phyloP scores from a whole-genome alignment of 345 rosid genomes.

The Jatropha curcas region DNA sequence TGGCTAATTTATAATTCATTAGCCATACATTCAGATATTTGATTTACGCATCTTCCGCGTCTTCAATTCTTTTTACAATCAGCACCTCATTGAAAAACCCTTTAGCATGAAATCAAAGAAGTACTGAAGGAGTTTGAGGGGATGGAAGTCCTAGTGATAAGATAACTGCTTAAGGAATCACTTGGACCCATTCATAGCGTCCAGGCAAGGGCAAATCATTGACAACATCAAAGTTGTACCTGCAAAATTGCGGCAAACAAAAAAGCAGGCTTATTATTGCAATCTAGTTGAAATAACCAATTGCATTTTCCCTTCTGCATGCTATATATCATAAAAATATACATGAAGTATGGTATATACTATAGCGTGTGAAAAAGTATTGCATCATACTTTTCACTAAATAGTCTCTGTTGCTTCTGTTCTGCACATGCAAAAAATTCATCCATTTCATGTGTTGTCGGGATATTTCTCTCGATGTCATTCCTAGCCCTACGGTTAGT shows the following conservation, averaged over 20 bases:
- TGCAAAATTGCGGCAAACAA: conserved; percentile 28
- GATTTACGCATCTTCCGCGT: conserved; percentile 39
- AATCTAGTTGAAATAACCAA: conserved; percentile 1
- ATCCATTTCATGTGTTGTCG: conserved; percentile 58
- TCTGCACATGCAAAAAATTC: conserved; percentile 69
- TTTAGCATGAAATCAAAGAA: conserved; percentile 6
- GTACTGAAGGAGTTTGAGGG: conserved; percentile 24
- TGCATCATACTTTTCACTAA: conserved; percentile 55
- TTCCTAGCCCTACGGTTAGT: conserved; percentile 30
- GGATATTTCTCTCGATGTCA: conserved; percentile 33
- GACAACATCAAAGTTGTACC: conserved; percentile 80
- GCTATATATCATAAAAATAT: neutral
- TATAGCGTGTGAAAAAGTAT: neutral
- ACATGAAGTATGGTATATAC: neutral
- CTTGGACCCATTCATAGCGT: conserved; percentile 72
- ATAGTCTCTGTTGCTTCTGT: conserved; percentile 49
- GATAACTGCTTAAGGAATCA: conserved; percentile 38
- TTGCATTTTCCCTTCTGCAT: neutral
- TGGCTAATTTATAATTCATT: conserved; percentile 34
- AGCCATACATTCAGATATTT: conserved; percentile 36
- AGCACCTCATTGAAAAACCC: conserved; percentile 17
- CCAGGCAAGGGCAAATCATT: conserved; percentile 76
- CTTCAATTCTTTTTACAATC: conserved; percentile 26
- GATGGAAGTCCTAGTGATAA: neutral
- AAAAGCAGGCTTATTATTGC: neutral